Evolutionary conservation across 371 early-diverging fungal genomes (phyloP), one percentile per base, ranked within the genome.

Genomic region (Entomophthora muscae): DNA sequence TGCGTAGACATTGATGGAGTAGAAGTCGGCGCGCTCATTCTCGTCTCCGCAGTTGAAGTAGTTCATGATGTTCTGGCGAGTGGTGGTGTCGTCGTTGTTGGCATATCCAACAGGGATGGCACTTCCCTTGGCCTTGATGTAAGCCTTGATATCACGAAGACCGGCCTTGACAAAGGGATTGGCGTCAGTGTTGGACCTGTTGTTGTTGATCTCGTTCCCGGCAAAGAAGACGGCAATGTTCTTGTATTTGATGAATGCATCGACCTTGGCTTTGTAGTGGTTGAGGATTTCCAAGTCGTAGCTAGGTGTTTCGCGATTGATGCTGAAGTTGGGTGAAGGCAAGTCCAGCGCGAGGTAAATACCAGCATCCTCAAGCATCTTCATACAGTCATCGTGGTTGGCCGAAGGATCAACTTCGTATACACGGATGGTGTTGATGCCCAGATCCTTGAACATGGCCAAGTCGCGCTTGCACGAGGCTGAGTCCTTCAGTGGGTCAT

Each of bases 151-250:
- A 64, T 90, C 90, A 32, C 89, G 78, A 24, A 87, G 64, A 1
- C 81, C 71, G 10, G 88, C 89, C 63, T 84, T 84, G 65, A 88
- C 88, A 65, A 79, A 85, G 0, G 83, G 83, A 2, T 85, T 79
- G 2, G 89, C 83, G 0, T 72, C 68, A 2, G 88, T 87, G 22
- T 83, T 84, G 26, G 75, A 71, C 30, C 73, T 72, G 65, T 82
- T 81, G 64, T 85, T 86, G 32, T 85, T 80, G 12, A 88, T 88
- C 70, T 89, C 90, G 69, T 90, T 90, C 7, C 90, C 89, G 21
- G 82, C 85, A 67, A 89, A 75, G 72, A 88, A 90, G 1, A 76
- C 89, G 17, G 83, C 67, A n/a, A 80, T 67, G 68, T 88, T 85
- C 53, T 71, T 59, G 62, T 86, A 88, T 30, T 77, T 73, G 33